phyloP scores from a whole-genome alignment of 2,329 filamentous ascomycete genomes.

The Exophiala sideris region DNA sequence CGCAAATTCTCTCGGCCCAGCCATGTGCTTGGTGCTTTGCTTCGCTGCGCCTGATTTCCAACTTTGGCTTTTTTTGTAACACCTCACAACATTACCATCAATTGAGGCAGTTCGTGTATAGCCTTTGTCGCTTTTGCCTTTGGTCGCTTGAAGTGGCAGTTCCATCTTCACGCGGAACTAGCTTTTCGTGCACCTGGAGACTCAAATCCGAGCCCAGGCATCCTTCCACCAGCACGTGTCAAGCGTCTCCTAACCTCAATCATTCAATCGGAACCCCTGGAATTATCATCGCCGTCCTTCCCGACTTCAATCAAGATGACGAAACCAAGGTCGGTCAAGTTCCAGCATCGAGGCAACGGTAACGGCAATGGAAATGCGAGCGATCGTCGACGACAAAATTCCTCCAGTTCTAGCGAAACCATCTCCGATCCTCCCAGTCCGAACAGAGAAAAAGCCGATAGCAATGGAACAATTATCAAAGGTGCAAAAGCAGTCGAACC shows the following conservation, averaged over 20 bases:
- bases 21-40: background rate
- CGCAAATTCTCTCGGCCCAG: background rate
- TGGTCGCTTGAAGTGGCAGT: background rate
- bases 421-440: constrained; percentile 52
- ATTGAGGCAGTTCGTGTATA: too few relatives aligned
- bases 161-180: background rate
- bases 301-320: constrained; percentile 47
- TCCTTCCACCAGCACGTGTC: constrained; percentile 13
- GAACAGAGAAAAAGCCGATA: constrained; percentile 33
- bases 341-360: constrained; percentile 45
- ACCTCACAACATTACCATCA: too few relatives aligned
- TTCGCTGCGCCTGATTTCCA: background rate
- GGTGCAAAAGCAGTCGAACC: constrained; percentile 40
- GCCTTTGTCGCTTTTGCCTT: too few relatives aligned
- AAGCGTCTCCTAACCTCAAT: constrained; percentile 14
- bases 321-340: constrained; percentile 58
- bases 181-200: background rate
- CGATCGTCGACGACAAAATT: constrained; percentile 51
- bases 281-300: constrained; percentile 40
- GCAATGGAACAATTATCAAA: constrained; percentile 22
- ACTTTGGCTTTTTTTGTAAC: too few relatives aligned
- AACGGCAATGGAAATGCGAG: constrained; percentile 37
- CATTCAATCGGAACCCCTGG: background rate
- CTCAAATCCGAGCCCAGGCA: background rate
- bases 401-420: constrained; percentile 55